Evolutionary conservation across 2,329 filamentous ascomycete species (phyloP).

Genomic region (Scorias spongiosa): DNA sequence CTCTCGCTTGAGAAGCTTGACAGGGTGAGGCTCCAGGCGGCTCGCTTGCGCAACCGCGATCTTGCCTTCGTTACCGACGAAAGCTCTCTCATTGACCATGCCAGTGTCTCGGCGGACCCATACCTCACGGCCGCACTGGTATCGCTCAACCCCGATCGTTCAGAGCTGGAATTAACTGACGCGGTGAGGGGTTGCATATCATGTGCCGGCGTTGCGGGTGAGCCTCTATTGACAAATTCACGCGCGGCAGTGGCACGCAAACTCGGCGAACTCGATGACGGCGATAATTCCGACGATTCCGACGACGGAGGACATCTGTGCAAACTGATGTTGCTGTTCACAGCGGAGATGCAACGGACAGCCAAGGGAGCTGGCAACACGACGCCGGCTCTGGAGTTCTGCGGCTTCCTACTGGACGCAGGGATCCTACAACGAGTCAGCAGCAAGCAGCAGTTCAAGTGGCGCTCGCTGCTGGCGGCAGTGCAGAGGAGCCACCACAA

Average conservation of each 20-base stretch:
- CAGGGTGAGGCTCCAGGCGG: conserved; percentile 58
- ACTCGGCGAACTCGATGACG: conserved; percentile 9
- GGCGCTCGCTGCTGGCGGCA: conserved; percentile 49
- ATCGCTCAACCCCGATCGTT: conserved; percentile 4
- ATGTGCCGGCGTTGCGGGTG: conserved; percentile 63
- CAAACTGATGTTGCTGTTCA: conserved; percentile 5
- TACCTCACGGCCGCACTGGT: conserved; percentile 4
- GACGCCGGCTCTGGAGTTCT: conserved; percentile 54
- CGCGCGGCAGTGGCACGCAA: conserved; percentile 45
- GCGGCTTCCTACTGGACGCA: conserved; percentile 51
- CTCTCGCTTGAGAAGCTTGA: conserved; percentile 82
- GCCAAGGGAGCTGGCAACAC: conserved; percentile 3
- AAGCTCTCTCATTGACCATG: conserved; percentile 16
- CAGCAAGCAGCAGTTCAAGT: conserved; percentile 39
- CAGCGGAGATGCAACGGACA: conserved; percentile 9
- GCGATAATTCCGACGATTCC: background rate
- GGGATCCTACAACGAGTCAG: conserved; percentile 26
- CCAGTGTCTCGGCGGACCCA: conserved; percentile 6
- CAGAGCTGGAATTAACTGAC: conserved; percentile 22
- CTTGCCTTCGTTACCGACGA: background rate
- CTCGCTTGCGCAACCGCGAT: conserved; percentile 22
- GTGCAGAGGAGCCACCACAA: conserved; percentile 72
- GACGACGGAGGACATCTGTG: conserved; percentile 2
- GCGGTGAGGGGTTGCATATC: conserved; percentile 55
- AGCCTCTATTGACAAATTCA: conserved; percentile 56